Conservation (phyloP, 2,329 filamentous ascomycete genomes). For the Trichoderma sp. region DNA sequence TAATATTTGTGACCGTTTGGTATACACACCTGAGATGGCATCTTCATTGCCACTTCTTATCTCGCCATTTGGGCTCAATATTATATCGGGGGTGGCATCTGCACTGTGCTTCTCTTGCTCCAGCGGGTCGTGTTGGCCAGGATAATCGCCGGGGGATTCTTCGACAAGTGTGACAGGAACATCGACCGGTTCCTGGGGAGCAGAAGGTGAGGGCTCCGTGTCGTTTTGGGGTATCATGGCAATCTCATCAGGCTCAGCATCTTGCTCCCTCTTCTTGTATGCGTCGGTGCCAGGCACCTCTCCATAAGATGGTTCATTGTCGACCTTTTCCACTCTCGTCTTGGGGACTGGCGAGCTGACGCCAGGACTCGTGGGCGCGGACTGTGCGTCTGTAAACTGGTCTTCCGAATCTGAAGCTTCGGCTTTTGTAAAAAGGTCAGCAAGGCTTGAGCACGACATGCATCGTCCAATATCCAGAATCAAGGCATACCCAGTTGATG, state of each 20-base stretch:
- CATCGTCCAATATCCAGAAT: not conserved
- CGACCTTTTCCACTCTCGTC: conserved; percentile 57
- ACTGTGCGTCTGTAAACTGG: conserved; percentile 66
- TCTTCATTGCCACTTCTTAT: conserved; percentile 31
- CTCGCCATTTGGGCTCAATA: conserved; percentile 46
- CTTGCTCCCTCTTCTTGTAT: conserved; percentile 52
- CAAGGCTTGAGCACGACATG: not conserved
- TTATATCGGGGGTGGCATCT: conserved; percentile 53
- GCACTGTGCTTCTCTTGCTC: conserved; percentile 45
- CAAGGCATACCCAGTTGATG: conserved; percentile 52
- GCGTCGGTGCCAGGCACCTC: conserved; percentile 61
- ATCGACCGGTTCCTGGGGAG: conserved; percentile 23
- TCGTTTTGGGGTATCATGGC: conserved; percentile 41
- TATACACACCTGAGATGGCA: conserved; percentile 30
- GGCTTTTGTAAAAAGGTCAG: conserved; percentile 32
- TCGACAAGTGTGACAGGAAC: conserved; percentile 53
- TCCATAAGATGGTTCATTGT: conserved; percentile 50
- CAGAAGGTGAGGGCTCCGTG: conserved; percentile 25
- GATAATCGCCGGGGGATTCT: conserved; percentile 44
- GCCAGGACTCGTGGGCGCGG: conserved; percentile 44
- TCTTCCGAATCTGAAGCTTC: conserved; percentile 64
- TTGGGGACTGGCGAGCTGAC: conserved; percentile 53
- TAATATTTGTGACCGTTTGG: conserved; percentile 22
- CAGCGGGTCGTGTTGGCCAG: conserved; percentile 44
- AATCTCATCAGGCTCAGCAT: conserved; percentile 60